Evolutionary conservation across 441 rosid species (phyloP), one percentile per base, ranked within the genome.

Genomic region (Gossypium laxum): DNA sequence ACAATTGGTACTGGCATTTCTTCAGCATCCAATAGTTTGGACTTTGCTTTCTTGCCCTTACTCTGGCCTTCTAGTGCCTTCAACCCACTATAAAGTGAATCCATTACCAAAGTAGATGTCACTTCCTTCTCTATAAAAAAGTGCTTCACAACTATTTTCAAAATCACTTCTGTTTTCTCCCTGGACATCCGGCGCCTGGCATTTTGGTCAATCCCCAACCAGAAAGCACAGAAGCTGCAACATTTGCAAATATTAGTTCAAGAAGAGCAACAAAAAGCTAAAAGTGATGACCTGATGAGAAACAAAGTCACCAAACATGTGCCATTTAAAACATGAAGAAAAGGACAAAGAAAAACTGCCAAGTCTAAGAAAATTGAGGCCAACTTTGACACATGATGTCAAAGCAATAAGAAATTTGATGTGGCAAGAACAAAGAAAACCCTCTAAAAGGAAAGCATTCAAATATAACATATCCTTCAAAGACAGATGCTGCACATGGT

Each of bases 61-160:
- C 79, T 77, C 81, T 92, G 94, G 52, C 96, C 84, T 84, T 94
- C 92, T 70, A 88, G 96, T 79, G 96, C 92, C 85, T 90, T 94
- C 81, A 87, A 78, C 66, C 96, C 96, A 77, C 93, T 91, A 74
- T 93, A 85, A 80, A 91, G 82, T 86, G 96, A 92, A 85, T 94
- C 98, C 98, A 91, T 91, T 41, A 91, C 97, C 91, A 91, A 86
- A 69, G 98, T 91, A 66, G 98, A 93, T 54, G 96, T 83, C 69
- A 93, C 98, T 86, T 93, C 98, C 85, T 94, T 92, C 81, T 94
- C 98, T 73, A 88, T 82, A 78, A 93, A 91, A 82, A 90, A 88
- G 78, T 92, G 91, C 57, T 92, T 94, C 54, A 87, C 94, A 72
- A 88, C 90, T 79, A 86, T 87, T 86, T 89, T 93, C 73, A 91